Evolutionary conservation across 768 basidiomycete genomes (phyloP), one percentile per base, ranked within the genome.

Genomic region (Paxillus involutus): DNA sequence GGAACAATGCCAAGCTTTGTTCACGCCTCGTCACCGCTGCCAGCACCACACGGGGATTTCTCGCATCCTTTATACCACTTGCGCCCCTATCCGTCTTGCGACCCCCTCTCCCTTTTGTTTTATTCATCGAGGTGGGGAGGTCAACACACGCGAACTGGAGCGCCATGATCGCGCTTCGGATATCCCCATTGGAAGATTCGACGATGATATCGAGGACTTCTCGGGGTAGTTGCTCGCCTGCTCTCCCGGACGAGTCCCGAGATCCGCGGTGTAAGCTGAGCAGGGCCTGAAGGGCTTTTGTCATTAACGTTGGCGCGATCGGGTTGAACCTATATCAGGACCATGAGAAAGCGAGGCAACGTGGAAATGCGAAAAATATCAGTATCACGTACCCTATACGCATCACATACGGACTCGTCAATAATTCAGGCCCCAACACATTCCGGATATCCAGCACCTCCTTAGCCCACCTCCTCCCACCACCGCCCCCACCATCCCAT

Each of bases 151-250:
- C 83, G 63, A 99, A 94, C 65, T 99, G 91, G 7, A 98, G 77
- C 0, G 89, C 86, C 85, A 96, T 98, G 56, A 98, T 82, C 1
- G 95, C 96, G 52, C 89, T 91, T 41, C 97, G 79, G 36, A 99
- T 90, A 64, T 99, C 97, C 0, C 97, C 97, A 63, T 89, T 89
- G 3, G 90, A 80, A 2, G 89, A 82, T 47, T 86, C 83, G 5
- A 94, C 81, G 55, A 98, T 80, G 17, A 85, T 70, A 49, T 96
- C 88, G 0, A 97, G 63, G 1, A 83, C 78, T 6, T 89, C 88
- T 52, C 83, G 84, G 0, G 85, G 75, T 0, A 85, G 85, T 6
- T 71, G 69, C 12, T 67, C 64, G 3, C 69, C 63, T 14, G 44
- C 32, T 33, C 41, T 58, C 16, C 29, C 51, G 0, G 44, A 43